These are phyloP conservation scores for Withania somnifera DNA, from an alignment of 305 asterid genomes.

Conservation along the genomic window DNA sequence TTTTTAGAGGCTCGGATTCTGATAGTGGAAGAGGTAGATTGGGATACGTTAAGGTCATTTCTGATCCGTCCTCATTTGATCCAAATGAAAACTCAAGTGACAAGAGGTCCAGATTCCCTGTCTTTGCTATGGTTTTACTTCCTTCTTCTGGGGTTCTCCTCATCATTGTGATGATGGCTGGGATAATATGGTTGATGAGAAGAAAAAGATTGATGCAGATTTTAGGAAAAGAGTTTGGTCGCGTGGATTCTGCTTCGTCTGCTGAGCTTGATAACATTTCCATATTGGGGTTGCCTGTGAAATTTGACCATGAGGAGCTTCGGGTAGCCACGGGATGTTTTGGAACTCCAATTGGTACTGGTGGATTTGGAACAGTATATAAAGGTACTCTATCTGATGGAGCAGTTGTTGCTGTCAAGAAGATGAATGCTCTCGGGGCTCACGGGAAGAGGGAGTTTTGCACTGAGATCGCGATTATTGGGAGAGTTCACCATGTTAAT, in stretches of 20 bases:
- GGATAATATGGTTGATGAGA: constrained; percentile 4
- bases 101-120: constrained; percentile 10
- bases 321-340: constrained; percentile 32
- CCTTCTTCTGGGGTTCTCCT: neutral
- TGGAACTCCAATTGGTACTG: constrained; percentile 37
- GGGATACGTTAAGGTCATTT: constrained; percentile 25
- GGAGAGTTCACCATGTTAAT: constrained; percentile 48
- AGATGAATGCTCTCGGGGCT: constrained; percentile 25
- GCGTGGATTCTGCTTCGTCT: neutral
- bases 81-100: neutral
- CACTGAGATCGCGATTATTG: constrained; percentile 47
- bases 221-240: neutral
- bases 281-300: constrained; percentile 38
- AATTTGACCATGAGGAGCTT: constrained; percentile 32
- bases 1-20: constrained; percentile 12
- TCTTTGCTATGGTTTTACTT: constrained; percentile 21
- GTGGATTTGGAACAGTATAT: constrained; percentile 59
- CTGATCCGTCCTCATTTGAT: constrained; percentile 5
- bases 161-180: neutral
- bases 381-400: constrained; percentile 38
- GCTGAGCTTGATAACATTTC: constrained; percentile 21
- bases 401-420: constrained; percentile 44
- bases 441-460: constrained; percentile 42
- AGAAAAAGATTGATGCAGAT: constrained; percentile 5
- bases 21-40: constrained; percentile 4